Evolutionary conservation across 2,329 filamentous ascomycete species (phyloP).

Genomic region (Ascochyta lentis): DNA sequence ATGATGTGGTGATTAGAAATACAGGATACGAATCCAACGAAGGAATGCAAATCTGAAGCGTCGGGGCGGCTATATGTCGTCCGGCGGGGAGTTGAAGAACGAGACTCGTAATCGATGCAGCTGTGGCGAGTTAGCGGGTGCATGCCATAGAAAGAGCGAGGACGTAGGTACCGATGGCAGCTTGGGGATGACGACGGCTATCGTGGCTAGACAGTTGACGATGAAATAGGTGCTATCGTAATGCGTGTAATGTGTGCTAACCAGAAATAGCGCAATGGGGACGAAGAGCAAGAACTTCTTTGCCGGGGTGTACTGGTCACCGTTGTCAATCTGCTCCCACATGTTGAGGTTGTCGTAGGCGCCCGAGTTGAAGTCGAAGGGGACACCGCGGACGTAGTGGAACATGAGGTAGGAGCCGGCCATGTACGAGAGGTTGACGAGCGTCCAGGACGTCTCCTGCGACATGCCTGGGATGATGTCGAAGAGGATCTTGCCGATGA

Average conservation of each 20-base stretch:
- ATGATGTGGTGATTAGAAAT: slow-evolving; percentile 40
- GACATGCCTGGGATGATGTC: slow-evolving; percentile 95
- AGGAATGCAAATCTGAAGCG: slow-evolving; percentile 26
- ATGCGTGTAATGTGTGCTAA: slow-evolving; percentile 98
- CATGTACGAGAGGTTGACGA: slow-evolving; percentile 99
- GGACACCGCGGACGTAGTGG: slow-evolving; percentile 96
- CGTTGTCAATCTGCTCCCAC: slow-evolving; percentile 99
- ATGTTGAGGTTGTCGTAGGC: slow-evolving; percentile 99
- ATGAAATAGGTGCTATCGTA: slow-evolving; percentile 97
- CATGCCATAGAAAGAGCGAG: not conserved
- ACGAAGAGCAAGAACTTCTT: slow-evolving; percentile 98
- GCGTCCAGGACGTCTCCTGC: slow-evolving; percentile 97
- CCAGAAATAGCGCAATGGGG: slow-evolving; percentile 89
- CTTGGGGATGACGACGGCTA: slow-evolving; percentile 95
- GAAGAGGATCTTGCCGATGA: slow-evolving; percentile 92
- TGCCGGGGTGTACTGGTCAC: slow-evolving; percentile 96
- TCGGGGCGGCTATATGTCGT: slow-evolving; percentile 36
- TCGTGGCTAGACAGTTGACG: slow-evolving; percentile 92
- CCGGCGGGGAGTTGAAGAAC: slow-evolving; percentile 49
- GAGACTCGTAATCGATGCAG: slow-evolving; percentile 50
- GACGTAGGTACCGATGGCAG: slow-evolving; percentile 80
- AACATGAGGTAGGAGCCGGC: slow-evolving; percentile 99
- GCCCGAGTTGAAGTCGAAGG: slow-evolving; percentile 98
- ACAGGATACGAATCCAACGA: slow-evolving; percentile 42
- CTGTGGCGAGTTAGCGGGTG: slow-evolving; percentile 28